Percentiles rank a stretch among this genome's conserved stretches.
These are phyloP conservation scores for Candida silvicultrix DNA, from an alignment of 805 yeast species.

Conservation along the genomic window DNA sequence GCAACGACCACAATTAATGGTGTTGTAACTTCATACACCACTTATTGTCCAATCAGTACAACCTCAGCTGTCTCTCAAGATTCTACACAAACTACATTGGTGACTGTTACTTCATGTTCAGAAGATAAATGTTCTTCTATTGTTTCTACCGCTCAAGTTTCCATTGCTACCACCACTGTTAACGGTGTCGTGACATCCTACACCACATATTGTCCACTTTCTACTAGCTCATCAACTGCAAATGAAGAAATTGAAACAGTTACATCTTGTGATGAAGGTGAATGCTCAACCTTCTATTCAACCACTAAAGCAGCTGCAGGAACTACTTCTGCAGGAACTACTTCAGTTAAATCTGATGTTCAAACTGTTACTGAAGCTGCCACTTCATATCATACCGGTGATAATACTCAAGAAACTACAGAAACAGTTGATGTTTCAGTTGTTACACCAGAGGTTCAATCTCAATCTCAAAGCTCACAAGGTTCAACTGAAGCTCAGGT, in stretches of 20 bases:
- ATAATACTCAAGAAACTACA: not conserved
- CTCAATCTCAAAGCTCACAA: not conserved
- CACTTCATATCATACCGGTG: not conserved
- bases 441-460: not conserved
- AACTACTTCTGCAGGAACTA: too few species aligned
- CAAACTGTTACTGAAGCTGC: slow-evolving; percentile 24
- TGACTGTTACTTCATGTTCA: not conserved
- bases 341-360: too few species aligned
- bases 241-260: too few species aligned
- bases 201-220: slow-evolving; percentile 9
- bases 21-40: slow-evolving; percentile 11
- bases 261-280: too few species aligned
- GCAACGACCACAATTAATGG: slow-evolving; percentile 27
- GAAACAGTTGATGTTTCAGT: not conserved
- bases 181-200: slow-evolving; percentile 17
- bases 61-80: slow-evolving; percentile 1
- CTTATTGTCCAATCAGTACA: slow-evolving; percentile 8
- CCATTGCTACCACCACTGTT: slow-evolving; percentile 27
- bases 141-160: slow-evolving; percentile 27
- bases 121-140: slow-evolving; percentile 21
- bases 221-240: not conserved
- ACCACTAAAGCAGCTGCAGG: too few species aligned
- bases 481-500: not conserved
- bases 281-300: too few species aligned
- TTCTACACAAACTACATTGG: not conserved